Evolutionary conservation across 2,329 filamentous ascomycete species (phyloP), one percentile per base, ranked within the genome.

Genomic region (Pleurostoma richardsiae): DNA sequence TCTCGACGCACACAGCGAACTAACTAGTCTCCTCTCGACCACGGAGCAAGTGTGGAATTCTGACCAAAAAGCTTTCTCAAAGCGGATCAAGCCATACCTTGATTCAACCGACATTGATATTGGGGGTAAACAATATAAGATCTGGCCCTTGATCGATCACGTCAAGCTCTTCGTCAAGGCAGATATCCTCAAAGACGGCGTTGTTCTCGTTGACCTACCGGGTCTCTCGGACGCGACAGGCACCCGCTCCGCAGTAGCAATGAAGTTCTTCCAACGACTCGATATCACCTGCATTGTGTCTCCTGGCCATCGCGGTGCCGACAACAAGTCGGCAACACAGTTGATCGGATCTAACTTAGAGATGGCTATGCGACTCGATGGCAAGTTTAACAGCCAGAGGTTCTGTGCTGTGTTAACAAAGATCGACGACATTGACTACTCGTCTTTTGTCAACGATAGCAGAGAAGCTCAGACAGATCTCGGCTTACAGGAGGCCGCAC

Each of bases 161-260:
- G 67, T 71, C 3, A 56, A 60, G 2, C 63, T 80, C 2, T 78
- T 68, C 43, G 63, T 67, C 7, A 74, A 69, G 43, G 63, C 73
- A 0, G 54, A 67, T 1, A 67, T 76, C 1, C 56, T 81, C 1
- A 66, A 66, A 1, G 69, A 72, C 4, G 76, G 76, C 0, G 66
- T 76, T 2, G 69, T 72, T 0, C 61, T 80, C 4, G 75, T 79
- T 1, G 76, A 81, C 49, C 62, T 81, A 0, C 77, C 77, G 0
- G 77, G 78, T 6, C 65, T 76, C 0, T 71, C 72, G 0, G 78
- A 82, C 19, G 47, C 49, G 0, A 49, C 54, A 0, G 46, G 50
- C 2, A 61, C 60, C 26, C 60, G 65, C 3, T 55, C 55, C 0
- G 41, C 48, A 0, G 44, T 66, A 0, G 59, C 64, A 0, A 11